Evolutionary conservation across 106 monocot genomes (phyloP).

Genomic region (Dactylorhiza incarnata): DNA sequence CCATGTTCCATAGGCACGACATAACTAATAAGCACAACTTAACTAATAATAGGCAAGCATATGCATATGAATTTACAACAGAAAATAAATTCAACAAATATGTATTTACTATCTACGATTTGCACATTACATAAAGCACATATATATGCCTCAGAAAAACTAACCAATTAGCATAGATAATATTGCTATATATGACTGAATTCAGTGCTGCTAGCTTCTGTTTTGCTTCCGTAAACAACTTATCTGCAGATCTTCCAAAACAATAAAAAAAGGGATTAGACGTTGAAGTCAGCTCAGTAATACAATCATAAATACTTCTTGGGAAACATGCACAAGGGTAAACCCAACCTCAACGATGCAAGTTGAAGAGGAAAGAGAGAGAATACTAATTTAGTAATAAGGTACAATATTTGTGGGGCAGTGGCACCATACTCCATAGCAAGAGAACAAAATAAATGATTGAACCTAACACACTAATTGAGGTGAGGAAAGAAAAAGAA

Average conservation of each 20-base stretch:
- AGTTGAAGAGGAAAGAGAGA: neutral
- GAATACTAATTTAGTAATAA: too few species aligned
- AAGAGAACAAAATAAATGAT: too few species aligned
- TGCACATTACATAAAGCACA: neutral
- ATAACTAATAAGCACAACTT: too few species aligned
- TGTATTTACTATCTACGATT: too few species aligned
- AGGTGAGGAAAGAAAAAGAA: too few species aligned
- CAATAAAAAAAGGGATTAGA: slow-evolving; percentile 28
- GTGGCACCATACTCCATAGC: too few species aligned
- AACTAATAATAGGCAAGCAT: too few species aligned
- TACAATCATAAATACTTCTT: neutral
- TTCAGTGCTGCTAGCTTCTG: slow-evolving; percentile 55
- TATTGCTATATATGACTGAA: slow-evolving; percentile 88
- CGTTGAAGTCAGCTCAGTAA: neutral
- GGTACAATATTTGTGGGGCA: too few species aligned
- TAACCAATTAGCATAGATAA: slow-evolving; percentile 95
- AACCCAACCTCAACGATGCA: neutral
- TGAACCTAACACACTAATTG: too few species aligned
- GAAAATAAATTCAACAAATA: neutral
- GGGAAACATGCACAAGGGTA: neutral
- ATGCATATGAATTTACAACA: neutral
- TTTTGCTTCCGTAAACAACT: slow-evolving; percentile 80
- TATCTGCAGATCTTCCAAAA: slow-evolving; percentile 88
- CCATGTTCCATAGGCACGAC: too few species aligned
- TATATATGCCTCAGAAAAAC: slow-evolving; percentile 16